These are phyloP conservation scores for Torulaspora pretoriensis DNA, from an alignment of 1,139 yeast species.

Conservation along the genomic window DNA sequence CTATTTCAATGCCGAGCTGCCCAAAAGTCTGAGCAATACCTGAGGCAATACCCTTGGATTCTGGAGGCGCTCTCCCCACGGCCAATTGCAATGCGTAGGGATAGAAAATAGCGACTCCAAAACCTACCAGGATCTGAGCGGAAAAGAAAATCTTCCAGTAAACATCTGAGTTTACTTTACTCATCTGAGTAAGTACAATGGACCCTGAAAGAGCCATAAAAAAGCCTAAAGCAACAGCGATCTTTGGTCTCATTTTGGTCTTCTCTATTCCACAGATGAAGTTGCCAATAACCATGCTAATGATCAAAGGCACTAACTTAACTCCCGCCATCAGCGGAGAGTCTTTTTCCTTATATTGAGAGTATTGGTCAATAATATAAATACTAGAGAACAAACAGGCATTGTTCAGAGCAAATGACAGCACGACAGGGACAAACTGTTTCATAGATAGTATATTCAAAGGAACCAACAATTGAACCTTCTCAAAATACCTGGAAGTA, in stretches of 20 bases:
- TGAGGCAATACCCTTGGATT: conserved; percentile 37
- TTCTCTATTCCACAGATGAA: conserved; percentile 14
- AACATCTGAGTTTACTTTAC: conserved; percentile 16
- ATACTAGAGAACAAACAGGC: conserved; percentile 14
- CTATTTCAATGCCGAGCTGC: conserved; percentile 26
- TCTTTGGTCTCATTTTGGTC: conserved; percentile 20
- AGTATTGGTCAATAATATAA: conserved; percentile 18
- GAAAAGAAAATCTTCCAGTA: conserved; percentile 35
- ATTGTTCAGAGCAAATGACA: conserved; percentile 12
- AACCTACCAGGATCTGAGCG: conserved; percentile 19
- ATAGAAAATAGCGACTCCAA: conserved; percentile 19
- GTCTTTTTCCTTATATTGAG: conserved; percentile 19
- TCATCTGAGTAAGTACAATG: conserved; percentile 25
- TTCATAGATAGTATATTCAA: conserved; percentile 18
- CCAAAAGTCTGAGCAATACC: conserved; percentile 31
- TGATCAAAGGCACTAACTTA: conserved; percentile 19
- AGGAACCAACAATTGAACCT: conserved; percentile 22
- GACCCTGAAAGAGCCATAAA: conserved; percentile 15
- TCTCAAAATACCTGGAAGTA: conserved; percentile 16
- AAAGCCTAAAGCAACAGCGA: conserved; percentile 21
- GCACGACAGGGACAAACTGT: conserved; percentile 20
- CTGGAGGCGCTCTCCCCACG: conserved; percentile 34
- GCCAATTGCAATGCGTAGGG: conserved; percentile 21
- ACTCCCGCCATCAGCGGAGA: conserved; percentile 32
- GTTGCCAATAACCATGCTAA: conserved; percentile 12